These are phyloP conservation scores for Penicillium psychrosexuale DNA, from an alignment of 2,329 filamentous ascomycete species.

Conservation along the genomic window DNA sequence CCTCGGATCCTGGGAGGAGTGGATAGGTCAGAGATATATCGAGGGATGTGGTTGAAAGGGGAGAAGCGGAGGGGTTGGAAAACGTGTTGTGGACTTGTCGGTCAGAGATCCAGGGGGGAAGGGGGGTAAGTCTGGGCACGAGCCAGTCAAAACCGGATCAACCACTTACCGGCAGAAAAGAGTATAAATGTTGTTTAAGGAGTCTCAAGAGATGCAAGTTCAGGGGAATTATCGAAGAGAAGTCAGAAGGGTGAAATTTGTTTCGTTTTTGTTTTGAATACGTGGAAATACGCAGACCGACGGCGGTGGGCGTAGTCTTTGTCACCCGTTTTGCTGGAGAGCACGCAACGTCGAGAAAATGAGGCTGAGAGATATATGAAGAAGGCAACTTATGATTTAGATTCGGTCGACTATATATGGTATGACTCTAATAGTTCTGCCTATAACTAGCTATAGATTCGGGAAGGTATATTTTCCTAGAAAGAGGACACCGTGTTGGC, in stretches of 20 bases:
- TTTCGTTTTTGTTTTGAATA: conserved; percentile 36
- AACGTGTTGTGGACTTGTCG: conserved; percentile 26
- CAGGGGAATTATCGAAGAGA: conserved; percentile 14
- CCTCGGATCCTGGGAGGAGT: conserved; percentile 13
- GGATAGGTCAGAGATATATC: conserved; percentile 9
- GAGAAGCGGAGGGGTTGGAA: conserved; percentile 18
- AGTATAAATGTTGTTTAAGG: neutral
- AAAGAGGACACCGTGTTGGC: conserved; percentile 17
- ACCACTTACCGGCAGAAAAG: conserved; percentile 13
- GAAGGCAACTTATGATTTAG: neutral
- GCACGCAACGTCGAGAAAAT: neutral
- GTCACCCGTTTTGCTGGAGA: conserved; percentile 28
- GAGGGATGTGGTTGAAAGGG: conserved; percentile 12
- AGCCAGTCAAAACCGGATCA: conserved; percentile 1
- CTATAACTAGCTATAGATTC: neutral
- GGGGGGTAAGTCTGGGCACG: conserved; percentile 1
- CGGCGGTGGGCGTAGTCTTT: conserved; percentile 38
- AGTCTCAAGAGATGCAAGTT: conserved; percentile 12
- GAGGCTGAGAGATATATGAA: neutral
- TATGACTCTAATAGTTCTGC: conserved; percentile 6
- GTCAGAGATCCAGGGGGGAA: conserved; percentile 11
- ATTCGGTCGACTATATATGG: neutral
- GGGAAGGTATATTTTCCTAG: neutral
- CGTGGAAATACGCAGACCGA: conserved; percentile 33
- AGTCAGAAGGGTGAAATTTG: conserved; percentile 6